These are phyloP conservation scores for Sistotremastrum niveocremeum DNA, from an alignment of 768 basidiomycete species.

Conservation along the genomic window DNA sequence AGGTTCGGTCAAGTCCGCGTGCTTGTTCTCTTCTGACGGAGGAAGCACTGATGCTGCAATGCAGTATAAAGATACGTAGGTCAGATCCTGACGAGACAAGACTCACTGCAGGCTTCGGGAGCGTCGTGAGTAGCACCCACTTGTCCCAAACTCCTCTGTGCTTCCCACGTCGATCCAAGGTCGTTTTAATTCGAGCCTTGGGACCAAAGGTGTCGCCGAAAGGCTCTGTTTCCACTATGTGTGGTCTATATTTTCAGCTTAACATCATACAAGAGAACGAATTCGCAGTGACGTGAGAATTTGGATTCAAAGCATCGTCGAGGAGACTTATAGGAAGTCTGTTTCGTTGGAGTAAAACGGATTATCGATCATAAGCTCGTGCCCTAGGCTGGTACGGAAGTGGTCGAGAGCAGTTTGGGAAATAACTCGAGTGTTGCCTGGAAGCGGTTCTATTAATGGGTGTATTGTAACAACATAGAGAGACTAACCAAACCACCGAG, in stretches of 20 bases:
- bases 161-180: constrained; percentile 79
- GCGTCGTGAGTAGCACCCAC: too few relatives aligned
- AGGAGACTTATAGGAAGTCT: constrained; percentile 95
- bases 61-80: too few relatives aligned
- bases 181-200: constrained; percentile 83
- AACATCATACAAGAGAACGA: background rate
- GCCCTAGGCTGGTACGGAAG: constrained; percentile 77
- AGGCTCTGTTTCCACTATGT: constrained; percentile 93
- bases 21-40: constrained; percentile 21
- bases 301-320: constrained; percentile 77
- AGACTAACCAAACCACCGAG: constrained; percentile 88
- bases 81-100: too few relatives aligned
- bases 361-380: constrained; percentile 90
- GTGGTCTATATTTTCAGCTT: constrained; percentile 44
- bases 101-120: too few relatives aligned
- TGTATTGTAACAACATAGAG: background rate
- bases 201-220: constrained; percentile 92
- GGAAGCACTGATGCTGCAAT: too few relatives aligned
- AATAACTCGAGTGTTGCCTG: constrained; percentile 97
- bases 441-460: constrained; percentile 3
- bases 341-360: constrained; percentile 83
- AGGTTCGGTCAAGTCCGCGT: constrained; percentile 75
- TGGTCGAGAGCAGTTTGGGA: constrained; percentile 93
- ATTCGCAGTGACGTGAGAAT: constrained; percentile 22
- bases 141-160: constrained; percentile 69